Conservation (phyloP, 2,329 filamentous ascomycete genomes). For the Chrysosporium keratinophilum region DNA sequence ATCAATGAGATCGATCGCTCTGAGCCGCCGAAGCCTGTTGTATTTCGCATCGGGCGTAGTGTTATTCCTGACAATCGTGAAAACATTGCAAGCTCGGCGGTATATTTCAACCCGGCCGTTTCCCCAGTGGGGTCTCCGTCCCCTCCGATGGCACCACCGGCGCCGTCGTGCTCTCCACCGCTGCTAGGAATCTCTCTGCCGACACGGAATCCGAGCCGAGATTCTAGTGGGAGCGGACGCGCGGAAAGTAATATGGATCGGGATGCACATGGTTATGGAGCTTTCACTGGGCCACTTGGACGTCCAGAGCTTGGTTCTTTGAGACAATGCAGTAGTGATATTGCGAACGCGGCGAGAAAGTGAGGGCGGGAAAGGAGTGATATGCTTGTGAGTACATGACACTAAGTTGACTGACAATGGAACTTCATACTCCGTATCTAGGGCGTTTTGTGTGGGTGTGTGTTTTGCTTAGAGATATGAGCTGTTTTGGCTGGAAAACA, state of each 20-base stretch:
- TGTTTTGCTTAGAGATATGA: too few species aligned
- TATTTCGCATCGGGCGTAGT: conserved; percentile 13
- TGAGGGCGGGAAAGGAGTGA: too few species aligned
- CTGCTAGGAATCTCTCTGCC: conserved; percentile 3
- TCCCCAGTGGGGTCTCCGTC: not conserved
- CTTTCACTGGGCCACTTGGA: not conserved
- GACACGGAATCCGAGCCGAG: not conserved
- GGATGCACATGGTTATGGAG: not conserved
- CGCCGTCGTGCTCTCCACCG: conserved; percentile 2
- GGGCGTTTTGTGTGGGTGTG: too few species aligned
- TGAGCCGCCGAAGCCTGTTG: conserved; percentile 6
- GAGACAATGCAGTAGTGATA: not conserved
- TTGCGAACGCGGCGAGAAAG: not conserved
- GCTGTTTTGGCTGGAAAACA: too few species aligned
- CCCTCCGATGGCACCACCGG: conserved; percentile 3
- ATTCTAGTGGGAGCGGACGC: not conserved
- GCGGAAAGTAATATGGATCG: not conserved
- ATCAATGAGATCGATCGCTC: not conserved
- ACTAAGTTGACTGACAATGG: too few species aligned
- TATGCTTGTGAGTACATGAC: too few species aligned
- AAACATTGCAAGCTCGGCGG: not conserved
- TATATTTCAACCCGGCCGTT: not conserved
- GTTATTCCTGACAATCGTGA: conserved; percentile 7
- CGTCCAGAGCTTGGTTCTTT: not conserved
- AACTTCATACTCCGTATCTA: too few species aligned